These are phyloP conservation scores for Tylopilus vinaceipallidus DNA, from an alignment of 768 basidiomycete genomes.

Conservation along the genomic window DNA sequence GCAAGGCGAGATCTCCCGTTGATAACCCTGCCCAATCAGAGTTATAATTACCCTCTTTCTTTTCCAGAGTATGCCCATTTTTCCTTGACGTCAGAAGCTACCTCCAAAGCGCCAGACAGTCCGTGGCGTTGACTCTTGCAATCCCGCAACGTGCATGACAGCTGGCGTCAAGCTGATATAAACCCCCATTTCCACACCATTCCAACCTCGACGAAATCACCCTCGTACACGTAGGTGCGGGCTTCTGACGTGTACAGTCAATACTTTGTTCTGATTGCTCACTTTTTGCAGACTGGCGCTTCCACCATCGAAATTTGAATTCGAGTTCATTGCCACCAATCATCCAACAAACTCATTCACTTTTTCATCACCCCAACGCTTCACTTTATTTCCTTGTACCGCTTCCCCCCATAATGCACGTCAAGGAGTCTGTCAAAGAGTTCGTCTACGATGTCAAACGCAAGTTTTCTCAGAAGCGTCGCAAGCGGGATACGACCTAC, in stretches of 20 bases:
- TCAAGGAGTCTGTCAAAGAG: conserved; percentile 29
- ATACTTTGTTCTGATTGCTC: too few species aligned
- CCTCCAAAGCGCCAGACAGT: neutral
- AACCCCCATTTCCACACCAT: neutral
- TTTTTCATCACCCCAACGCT: neutral
- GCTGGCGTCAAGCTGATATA: neutral
- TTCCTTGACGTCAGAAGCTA: neutral
- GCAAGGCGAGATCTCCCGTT: conserved; percentile 3
- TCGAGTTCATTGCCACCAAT: neutral
- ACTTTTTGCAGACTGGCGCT: too few species aligned
- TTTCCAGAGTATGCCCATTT: neutral
- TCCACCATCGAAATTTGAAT: too few species aligned
- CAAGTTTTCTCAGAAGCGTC: conserved; percentile 29
- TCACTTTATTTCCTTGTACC: neutral
- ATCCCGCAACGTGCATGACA: conserved; percentile 3
- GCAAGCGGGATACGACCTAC: conserved; percentile 13
- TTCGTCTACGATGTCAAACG: conserved; percentile 34
- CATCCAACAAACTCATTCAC: conserved; percentile 4
- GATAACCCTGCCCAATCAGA: neutral
- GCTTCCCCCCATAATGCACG: conserved; percentile 23
- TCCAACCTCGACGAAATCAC: conserved; percentile 7
- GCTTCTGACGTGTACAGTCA: too few species aligned
- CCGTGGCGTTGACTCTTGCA: conserved; percentile 5
- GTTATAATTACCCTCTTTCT: neutral
- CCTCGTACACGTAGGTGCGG: conserved; percentile 4